Base-by-base conservation (phyloP, 1,139 yeast species). In the Scheffersomyces stambukii region DNA sequence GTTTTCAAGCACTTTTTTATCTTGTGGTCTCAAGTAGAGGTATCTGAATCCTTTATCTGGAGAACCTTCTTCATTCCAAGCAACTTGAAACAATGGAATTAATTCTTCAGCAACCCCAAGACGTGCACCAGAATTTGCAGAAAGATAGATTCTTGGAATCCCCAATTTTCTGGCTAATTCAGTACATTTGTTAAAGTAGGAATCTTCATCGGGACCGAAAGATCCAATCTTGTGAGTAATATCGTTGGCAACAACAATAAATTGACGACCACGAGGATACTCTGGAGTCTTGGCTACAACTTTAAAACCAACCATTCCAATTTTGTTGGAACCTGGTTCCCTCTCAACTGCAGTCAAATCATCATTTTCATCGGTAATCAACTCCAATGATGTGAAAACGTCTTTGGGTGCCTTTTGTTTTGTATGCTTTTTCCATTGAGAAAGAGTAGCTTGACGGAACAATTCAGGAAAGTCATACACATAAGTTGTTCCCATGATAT, bases 101-200 rank as follows among this genome's bases (percentile, higher is more conserved):
- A 91, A 70, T 59, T 91, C 99, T 48, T 91, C 97, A 23, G 98
- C 98, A 58, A 91, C 77, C 52, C 98, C 98, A 44, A 91, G 85
- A 69, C 98, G 81, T 26, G 98, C 98, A 69, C 98, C 98, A 36
- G 97, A 88, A 71, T 91, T 91, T 23, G 98, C 98, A 44, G 96
- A 86, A 49, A 91, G 71, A 60, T 91, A 93, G 37, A 91, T 77
- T 65, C 98, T 75, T 52, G 98, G 98, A 46, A 93, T 78, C 36
- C 98, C 98, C 44, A 80, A 72, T 52, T 75, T 71, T 63, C 96
- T 77, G 16, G 97, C 96, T 43, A 81, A 72, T 48, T 86, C 94
- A 24, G 98, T 91, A 44, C 93, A 95, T 55, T 81, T 80, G 68
- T 84, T 75, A 71, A 91, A 91, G 67, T 80, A 91, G 35, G 64